These are phyloP conservation scores for Coniochaeta hoffmannii DNA, from an alignment of 2,329 filamentous ascomycete genomes.

Conservation along the genomic window DNA sequence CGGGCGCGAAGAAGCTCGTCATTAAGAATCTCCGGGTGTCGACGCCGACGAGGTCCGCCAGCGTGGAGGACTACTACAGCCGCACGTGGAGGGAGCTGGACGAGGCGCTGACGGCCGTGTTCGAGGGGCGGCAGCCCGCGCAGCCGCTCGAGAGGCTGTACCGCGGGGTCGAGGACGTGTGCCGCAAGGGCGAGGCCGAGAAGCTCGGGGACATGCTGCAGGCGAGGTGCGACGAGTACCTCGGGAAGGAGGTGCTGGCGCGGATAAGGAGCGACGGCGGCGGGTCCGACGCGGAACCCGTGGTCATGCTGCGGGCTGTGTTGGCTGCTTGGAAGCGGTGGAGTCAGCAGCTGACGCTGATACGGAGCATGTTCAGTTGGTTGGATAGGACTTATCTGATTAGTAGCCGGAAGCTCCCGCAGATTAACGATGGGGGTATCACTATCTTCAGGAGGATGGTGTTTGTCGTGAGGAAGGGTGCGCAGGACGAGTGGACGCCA, in stretches of 20 bases:
- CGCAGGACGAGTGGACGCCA: constrained; percentile 14
- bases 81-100: constrained; percentile 69
- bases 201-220: constrained; percentile 61
- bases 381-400: constrained; percentile 85
- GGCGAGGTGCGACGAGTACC: constrained; percentile 57
- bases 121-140: constrained; percentile 54
- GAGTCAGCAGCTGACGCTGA: constrained; percentile 67
- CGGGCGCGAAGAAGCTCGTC: constrained; percentile 77
- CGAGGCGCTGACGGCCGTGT: constrained; percentile 64
- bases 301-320: constrained; percentile 54
- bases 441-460: constrained; percentile 61
- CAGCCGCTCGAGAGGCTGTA: constrained; percentile 85
- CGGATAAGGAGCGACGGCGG: constrained; percentile 31
- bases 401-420: constrained; percentile 58
- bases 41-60: constrained; percentile 44
- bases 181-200: constrained; percentile 65
- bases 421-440: constrained; percentile 76
- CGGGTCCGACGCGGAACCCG: constrained; percentile 43
- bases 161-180: constrained; percentile 84
- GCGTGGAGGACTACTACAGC: constrained; percentile 71
- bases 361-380: constrained; percentile 89
- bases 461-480: constrained; percentile 28
- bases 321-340: constrained; percentile 64
- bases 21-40: constrained; percentile 79
- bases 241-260: constrained; percentile 50